These are phyloP conservation scores for Macrolepiota albuminosa DNA, from an alignment of 768 basidiomycete species.

Conservation along the genomic window DNA sequence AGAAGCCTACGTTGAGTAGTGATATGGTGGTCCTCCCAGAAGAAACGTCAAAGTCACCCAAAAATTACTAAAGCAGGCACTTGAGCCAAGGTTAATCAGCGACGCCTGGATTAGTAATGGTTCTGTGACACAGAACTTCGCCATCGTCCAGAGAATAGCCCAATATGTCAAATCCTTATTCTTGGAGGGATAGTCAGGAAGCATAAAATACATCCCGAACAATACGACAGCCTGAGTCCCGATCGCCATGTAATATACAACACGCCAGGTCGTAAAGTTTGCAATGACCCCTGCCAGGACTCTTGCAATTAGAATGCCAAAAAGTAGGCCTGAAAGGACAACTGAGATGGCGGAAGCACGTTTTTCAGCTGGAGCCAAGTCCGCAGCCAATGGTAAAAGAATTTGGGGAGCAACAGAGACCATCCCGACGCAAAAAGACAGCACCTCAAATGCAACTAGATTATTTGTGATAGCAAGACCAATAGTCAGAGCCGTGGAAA, in stretches of 20 bases:
- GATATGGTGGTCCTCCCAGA: constrained; percentile 69
- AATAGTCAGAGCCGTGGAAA: constrained; percentile 60
- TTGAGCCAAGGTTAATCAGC: constrained; percentile 56
- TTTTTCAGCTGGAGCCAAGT: constrained; percentile 73
- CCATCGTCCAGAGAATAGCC: constrained; percentile 72
- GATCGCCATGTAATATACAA: constrained; percentile 76
- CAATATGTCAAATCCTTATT: constrained; percentile 61
- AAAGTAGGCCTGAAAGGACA: constrained; percentile 62
- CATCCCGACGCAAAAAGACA: constrained; percentile 72
- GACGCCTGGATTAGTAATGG: constrained; percentile 69
- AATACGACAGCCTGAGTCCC: constrained; percentile 62
- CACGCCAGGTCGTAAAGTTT: constrained; percentile 67
- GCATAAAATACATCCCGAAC: constrained; percentile 50
- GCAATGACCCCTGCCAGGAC: constrained; percentile 74
- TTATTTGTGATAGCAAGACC: constrained; percentile 61
- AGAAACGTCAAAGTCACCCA: constrained; percentile 83
- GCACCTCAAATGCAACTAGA: constrained; percentile 55
- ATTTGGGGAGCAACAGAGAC: constrained; percentile 72
- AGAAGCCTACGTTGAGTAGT: constrained; percentile 61
- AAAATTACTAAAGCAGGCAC: constrained; percentile 54
- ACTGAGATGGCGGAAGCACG: constrained; percentile 76
- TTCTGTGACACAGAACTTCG: constrained; percentile 68
- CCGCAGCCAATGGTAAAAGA: constrained; percentile 72
- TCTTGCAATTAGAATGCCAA: constrained; percentile 71
- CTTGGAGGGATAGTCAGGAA: constrained; percentile 86